Percentiles rank a stretch among this genome's conserved stretches.
These are phyloP conservation scores for Rhodamnia argentea DNA, from an alignment of 345 rosid species.

Conservation along the genomic window DNA sequence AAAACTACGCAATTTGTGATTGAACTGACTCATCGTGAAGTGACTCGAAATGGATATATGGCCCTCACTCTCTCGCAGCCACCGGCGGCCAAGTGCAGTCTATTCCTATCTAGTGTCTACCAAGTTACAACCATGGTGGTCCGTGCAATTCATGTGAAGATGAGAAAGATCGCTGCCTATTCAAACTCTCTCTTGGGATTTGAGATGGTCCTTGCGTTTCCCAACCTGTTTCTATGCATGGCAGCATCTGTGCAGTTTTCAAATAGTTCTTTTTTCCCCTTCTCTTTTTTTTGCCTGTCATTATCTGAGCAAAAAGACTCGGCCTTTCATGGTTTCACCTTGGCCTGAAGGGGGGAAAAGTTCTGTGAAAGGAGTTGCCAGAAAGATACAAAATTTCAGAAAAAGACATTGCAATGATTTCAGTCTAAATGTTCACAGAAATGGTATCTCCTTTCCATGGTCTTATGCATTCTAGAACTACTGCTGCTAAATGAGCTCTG, in stretches of 20 bases:
- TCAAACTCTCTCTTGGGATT: not conserved
- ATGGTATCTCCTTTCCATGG: not conserved
- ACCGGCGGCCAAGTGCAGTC: not conserved
- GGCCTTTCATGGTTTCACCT: not conserved
- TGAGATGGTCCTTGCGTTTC: not conserved
- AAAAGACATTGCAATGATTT: not conserved
- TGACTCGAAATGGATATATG: not conserved
- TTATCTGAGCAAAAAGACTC: not conserved
- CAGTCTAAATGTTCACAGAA: not conserved
- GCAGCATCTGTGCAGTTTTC: not conserved
- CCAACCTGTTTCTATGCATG: not conserved
- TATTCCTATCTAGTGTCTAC: not conserved
- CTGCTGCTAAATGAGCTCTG: not conserved
- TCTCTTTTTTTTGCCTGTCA: not conserved
- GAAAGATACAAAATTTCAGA: not conserved
- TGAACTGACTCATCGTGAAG: not conserved
- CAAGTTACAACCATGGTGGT: not conserved
- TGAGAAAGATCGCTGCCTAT: not conserved
- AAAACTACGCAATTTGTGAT: not conserved
- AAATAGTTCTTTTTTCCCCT: not conserved
- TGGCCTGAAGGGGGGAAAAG: not conserved
- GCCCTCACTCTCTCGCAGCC: not conserved
- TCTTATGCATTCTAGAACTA: not conserved
- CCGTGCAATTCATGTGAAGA: not conserved
- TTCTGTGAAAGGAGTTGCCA: not conserved